These are phyloP conservation scores for Adansonia gregorii DNA, from an alignment of 441 rosid genomes.

Conservation along the genomic window DNA sequence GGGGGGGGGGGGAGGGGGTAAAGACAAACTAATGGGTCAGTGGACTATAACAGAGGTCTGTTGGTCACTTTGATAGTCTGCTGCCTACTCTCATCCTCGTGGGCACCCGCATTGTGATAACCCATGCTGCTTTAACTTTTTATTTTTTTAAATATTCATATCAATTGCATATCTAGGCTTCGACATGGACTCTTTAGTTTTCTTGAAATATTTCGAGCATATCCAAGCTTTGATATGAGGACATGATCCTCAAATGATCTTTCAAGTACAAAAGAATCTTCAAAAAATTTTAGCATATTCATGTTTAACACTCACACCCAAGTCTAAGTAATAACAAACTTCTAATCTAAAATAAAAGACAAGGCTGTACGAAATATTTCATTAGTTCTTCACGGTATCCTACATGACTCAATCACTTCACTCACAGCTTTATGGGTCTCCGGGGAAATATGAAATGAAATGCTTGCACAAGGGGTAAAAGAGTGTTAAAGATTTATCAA, in stretches of 20 bases:
- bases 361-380: constrained; percentile 62
- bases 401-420: constrained; percentile 91
- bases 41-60: constrained; percentile 32
- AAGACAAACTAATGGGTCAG: constrained; percentile 17
- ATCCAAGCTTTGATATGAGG: too few relatives aligned
- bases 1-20: neutral
- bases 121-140: too few relatives aligned
- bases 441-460: constrained; percentile 84
- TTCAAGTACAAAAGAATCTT: too few relatives aligned
- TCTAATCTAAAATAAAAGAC: constrained; percentile 34
- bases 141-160: too few relatives aligned
- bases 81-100: constrained; percentile 28
- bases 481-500: neutral
- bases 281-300: too few relatives aligned
- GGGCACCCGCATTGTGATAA: constrained; percentile 16
- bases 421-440: constrained; percentile 91
- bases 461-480: constrained; percentile 48
- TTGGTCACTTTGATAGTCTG: constrained; percentile 26
- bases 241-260: too few relatives aligned
- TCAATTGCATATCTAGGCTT: too few relatives aligned
- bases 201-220: too few relatives aligned
- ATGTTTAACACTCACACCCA: too few relatives aligned
- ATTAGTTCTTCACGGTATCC: constrained; percentile 52
- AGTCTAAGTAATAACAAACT: constrained; percentile 29
- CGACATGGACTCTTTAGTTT: too few relatives aligned